Evolutionary conservation across 352 stramenopile species (phyloP).

Genomic region (Pythium brassicae): DNA sequence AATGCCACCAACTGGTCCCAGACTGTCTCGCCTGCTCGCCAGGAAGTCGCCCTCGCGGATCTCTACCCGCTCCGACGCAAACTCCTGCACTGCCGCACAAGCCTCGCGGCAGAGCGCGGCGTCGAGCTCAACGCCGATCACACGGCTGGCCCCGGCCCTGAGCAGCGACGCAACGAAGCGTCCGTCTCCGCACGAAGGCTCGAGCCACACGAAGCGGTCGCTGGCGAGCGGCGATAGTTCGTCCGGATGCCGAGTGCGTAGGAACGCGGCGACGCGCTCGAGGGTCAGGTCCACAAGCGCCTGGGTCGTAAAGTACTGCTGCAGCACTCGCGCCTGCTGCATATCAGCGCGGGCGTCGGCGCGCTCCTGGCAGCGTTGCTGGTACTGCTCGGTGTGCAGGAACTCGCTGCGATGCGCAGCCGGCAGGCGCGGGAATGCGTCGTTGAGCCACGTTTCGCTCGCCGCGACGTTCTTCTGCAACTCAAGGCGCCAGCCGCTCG

Average conservation of each 20-base stretch:
- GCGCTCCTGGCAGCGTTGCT: conserved; percentile 20
- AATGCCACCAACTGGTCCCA: neutral
- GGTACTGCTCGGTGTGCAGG: conserved; percentile 47
- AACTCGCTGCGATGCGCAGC: conserved; percentile 29
- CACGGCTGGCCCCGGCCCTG: conserved; percentile 25
- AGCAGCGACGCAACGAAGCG: conserved; percentile 45
- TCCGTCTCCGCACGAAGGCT: conserved; percentile 71
- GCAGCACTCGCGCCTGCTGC: conserved; percentile 46
- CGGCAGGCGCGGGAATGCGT: conserved; percentile 25
- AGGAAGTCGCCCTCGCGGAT: conserved; percentile 54
- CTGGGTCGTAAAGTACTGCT: conserved; percentile 70
- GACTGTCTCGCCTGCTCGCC: conserved; percentile 19
- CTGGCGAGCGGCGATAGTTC: conserved; percentile 3
- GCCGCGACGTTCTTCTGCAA: conserved; percentile 53
- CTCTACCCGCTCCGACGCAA: conserved; percentile 12
- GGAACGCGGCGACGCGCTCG: conserved; percentile 15
- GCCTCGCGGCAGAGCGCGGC: conserved; percentile 13
- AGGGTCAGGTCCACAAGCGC: conserved; percentile 42
- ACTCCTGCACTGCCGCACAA: conserved; percentile 4
- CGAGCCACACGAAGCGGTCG: conserved; percentile 42
- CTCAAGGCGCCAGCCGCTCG: conserved; percentile 48
- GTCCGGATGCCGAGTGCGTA: conserved; percentile 1
- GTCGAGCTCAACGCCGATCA: conserved; percentile 68
- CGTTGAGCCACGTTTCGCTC: conserved; percentile 57
- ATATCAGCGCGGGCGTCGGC: conserved; percentile 15